These are phyloP conservation scores for Phaeolepiota aurea DNA, from an alignment of 768 basidiomycete genomes.

Conservation along the genomic window DNA sequence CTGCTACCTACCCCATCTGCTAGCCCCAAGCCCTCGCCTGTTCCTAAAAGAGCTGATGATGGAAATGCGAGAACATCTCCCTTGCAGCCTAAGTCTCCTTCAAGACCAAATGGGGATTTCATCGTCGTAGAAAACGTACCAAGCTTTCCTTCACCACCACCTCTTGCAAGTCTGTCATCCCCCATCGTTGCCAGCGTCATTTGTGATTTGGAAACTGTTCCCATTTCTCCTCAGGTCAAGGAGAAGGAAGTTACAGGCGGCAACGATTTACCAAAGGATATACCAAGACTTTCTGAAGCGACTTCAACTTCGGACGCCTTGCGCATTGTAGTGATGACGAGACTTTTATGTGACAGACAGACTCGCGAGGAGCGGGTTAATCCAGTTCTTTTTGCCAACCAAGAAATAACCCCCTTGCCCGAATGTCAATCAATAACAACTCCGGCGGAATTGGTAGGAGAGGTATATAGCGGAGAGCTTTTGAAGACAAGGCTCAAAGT, in stretches of 20 bases:
- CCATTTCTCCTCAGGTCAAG: slow-evolving; percentile 1
- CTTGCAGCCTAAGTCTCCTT: background rate
- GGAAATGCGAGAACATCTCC: background rate
- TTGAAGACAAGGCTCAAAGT: slow-evolving; percentile 22
- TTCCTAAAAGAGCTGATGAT: background rate
- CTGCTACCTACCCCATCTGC: background rate
- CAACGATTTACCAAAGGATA: slow-evolving; percentile 17
- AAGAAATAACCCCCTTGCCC: slow-evolving; percentile 27
- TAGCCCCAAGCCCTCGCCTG: background rate
- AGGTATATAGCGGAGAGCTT: slow-evolving; percentile 30
- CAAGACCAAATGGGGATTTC: background rate
- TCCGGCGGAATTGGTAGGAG: slow-evolving; percentile 38
- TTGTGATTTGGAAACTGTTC: background rate
- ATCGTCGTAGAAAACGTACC: too few species aligned
- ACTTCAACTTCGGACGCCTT: slow-evolving; percentile 52
- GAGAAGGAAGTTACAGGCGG: too few species aligned
- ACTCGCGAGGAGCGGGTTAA: slow-evolving; percentile 53
- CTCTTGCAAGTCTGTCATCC: too few species aligned
- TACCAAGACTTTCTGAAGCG: slow-evolving; percentile 28
- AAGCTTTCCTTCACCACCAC: too few species aligned
- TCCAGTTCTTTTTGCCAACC: slow-evolving; percentile 58
- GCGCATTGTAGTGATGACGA: slow-evolving; percentile 52
- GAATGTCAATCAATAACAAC: slow-evolving; percentile 21
- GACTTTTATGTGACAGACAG: slow-evolving; percentile 51
- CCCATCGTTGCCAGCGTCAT: background rate